Percentiles rank a stretch among this genome's conserved stretches.
phyloP scores from a whole-genome alignment of 371 early-diverging fungal genomes.

The Capillidium rhysosporum region DNA sequence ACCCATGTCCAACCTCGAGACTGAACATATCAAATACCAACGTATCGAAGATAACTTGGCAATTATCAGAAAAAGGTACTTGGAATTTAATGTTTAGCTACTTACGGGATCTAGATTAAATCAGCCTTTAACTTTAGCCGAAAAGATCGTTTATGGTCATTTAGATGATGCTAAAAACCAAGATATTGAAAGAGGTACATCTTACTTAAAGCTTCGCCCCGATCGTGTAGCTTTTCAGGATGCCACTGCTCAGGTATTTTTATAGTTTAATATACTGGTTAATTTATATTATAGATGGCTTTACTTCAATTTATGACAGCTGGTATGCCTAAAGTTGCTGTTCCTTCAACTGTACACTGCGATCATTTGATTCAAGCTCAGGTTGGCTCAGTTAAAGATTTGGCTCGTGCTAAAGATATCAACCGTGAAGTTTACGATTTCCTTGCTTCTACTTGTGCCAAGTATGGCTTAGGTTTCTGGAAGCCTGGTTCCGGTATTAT shows the following conservation, averaged over 20 bases:
- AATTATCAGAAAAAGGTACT: slow-evolving; percentile 68
- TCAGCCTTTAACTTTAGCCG: slow-evolving; percentile 74
- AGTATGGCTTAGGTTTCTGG: slow-evolving; percentile 95
- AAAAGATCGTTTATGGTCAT: slow-evolving; percentile 91
- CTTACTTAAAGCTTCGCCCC: slow-evolving; percentile 80
- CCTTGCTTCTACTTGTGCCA: slow-evolving; percentile 61
- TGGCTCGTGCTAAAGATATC: slow-evolving; percentile 65
- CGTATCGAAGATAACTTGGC: slow-evolving; percentile 81
- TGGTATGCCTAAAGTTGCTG: slow-evolving; percentile 65
- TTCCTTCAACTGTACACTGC: slow-evolving; percentile 89
- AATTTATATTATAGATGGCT: slow-evolving; percentile 45
- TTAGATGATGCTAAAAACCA: slow-evolving; percentile 73
- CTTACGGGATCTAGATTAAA: slow-evolving; percentile 23
- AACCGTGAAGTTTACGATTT: slow-evolving; percentile 94
- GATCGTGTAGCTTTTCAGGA: slow-evolving; percentile 95
- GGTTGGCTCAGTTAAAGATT: slow-evolving; percentile 62
- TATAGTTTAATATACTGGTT: slow-evolving; percentile 4
- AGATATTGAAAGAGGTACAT: slow-evolving; percentile 60
- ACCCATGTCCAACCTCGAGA: slow-evolving; percentile 72
- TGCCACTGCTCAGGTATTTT: slow-evolving; percentile 62
- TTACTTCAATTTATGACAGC: slow-evolving; percentile 93
- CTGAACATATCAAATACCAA: slow-evolving; percentile 85
- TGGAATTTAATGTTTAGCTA: not conserved
- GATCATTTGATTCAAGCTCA: slow-evolving; percentile 94
- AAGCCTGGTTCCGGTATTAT: slow-evolving; percentile 92